Evolutionary conservation across 208 protist genomes (phyloP).

Genomic region (Acanthamoeba triangularis): DNA sequence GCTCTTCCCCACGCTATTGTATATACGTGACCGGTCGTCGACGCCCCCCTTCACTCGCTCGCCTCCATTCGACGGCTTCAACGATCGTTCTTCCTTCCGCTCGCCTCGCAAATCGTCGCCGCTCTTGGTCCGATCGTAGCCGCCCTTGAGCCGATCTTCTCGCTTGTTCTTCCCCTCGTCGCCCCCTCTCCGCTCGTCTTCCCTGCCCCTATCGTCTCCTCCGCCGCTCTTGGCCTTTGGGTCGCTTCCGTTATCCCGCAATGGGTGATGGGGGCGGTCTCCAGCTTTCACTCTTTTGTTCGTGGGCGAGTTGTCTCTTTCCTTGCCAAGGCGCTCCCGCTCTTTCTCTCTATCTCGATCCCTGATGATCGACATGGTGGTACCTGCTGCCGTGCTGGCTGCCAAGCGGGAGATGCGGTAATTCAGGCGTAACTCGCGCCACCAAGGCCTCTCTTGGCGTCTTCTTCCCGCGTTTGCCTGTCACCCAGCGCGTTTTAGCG

Average conservation of each 20-base stretch:
- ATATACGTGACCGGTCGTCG: neutral
- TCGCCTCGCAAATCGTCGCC: neutral
- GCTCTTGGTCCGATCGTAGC: neutral
- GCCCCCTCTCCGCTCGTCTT: neutral
- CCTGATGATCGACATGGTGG: too few relatives aligned
- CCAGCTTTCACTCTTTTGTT: neutral
- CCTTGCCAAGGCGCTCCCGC: neutral
- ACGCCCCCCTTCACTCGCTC: neutral
- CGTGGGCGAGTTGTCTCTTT: neutral
- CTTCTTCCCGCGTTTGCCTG: too few relatives aligned
- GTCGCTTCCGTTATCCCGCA: neutral
- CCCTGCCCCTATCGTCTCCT: neutral
- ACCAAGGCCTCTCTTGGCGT: too few relatives aligned
- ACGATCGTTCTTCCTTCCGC: neutral
- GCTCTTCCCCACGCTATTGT: neutral
- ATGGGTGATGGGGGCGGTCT: neutral
- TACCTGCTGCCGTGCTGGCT: too few relatives aligned
- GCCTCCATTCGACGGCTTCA: neutral
- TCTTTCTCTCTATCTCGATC: neutral
- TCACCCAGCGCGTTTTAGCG: too few relatives aligned
- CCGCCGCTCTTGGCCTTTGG: neutral
- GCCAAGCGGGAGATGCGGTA: too few relatives aligned
- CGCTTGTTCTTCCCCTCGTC: neutral
- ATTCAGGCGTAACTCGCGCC: too few relatives aligned
- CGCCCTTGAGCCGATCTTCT: neutral